These are phyloP conservation scores for Cutaneotrichosporon dermatis DNA, from an alignment of 1,284 basidiomycete genomes.

Conservation along the genomic window DNA sequence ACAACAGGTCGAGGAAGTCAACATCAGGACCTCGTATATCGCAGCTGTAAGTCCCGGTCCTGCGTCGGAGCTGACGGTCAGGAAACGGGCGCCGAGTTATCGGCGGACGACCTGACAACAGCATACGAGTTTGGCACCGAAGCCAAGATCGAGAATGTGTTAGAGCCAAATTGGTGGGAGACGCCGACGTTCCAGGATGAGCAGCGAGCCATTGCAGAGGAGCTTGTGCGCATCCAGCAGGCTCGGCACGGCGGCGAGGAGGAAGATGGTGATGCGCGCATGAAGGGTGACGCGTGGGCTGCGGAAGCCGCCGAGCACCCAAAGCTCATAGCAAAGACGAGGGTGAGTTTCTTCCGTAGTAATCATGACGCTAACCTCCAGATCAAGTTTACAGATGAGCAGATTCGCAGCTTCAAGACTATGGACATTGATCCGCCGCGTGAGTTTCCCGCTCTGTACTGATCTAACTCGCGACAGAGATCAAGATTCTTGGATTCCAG, in stretches of 20 bases:
- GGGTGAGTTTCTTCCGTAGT: conserved; percentile 42
- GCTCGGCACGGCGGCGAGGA: conserved; percentile 40
- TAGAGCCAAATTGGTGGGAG: conserved; percentile 46
- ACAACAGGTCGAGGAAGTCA: conserved; percentile 68
- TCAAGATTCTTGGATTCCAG: conserved; percentile 92
- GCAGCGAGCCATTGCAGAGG: conserved; percentile 28
- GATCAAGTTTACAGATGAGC: conserved; percentile 78
- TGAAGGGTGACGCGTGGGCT: neutral
- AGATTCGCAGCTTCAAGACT: conserved; percentile 74
- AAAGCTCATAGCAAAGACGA: conserved; percentile 38
- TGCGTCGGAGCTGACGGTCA: conserved; percentile 3
- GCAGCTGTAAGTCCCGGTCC: conserved; percentile 60
- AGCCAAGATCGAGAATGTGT: conserved; percentile 34
- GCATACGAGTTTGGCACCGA: conserved; percentile 47
- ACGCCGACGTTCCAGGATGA: conserved; percentile 22
- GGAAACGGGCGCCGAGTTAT: conserved; percentile 45
- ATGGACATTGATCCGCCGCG: conserved; percentile 66
- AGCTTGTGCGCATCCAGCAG: conserved; percentile 24
- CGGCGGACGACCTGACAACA: conserved; percentile 37
- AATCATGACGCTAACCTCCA: conserved; percentile 35
- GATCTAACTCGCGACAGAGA: conserved; percentile 35
- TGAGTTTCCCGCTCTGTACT: conserved; percentile 42
- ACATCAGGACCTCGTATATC: conserved; percentile 65
- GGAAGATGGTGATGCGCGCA: conserved; percentile 4
- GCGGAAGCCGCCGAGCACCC: neutral